Base-by-base conservation (phyloP, 495 filamentous ascomycete species). In the Penicillium arizonense region DNA sequence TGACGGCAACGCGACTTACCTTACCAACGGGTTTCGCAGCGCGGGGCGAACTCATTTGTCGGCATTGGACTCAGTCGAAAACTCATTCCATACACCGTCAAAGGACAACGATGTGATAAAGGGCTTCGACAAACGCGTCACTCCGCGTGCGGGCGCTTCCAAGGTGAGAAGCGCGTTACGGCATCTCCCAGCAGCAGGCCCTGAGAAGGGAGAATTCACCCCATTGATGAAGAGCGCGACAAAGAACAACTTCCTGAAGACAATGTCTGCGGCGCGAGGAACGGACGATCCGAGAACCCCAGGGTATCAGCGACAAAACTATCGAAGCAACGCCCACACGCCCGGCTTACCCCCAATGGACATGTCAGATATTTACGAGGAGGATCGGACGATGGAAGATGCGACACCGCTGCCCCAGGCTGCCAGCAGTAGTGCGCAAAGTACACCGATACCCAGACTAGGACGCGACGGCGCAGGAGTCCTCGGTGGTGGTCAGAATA, bases 151-250 rank as follows among this genome's bases (percentile, higher is more conserved):
- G 66, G 75, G 77, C 44, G 84, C 66, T 42, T 56, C 68, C 5
- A 73, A 67, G 52, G 60, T 62, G 7, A 68, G 71, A 57, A 75
- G 61, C 67, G 72, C 87, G 47, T 81, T 95, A 36, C 82, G 78
- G 57, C 88, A 91, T 26, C 74, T 80, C 61, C 86, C 71, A 23
- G 78, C 82, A 11, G 70, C 75, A 20, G 80, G 79, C 34, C 69
- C 82, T 1, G 81, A 75, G 12, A 86, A 84, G 44, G 82, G 81
- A 41, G 95, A 98, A 55, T 98, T 98, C 64, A 98, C 94, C 3
- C 94, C 94, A 0, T 70, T 98, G 48, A 82, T 98, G 65, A 93
- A 91, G 73, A 96, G 88, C 51, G 91, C 91, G 12, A 89, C 90
- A 14, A 84, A 84, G 47, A 92, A 93, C 60, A 91, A 86, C 56